phyloP scores from a whole-genome alignment of 2,329 filamentous ascomycete species.

The Berkeleyomyces rouxiae region DNA sequence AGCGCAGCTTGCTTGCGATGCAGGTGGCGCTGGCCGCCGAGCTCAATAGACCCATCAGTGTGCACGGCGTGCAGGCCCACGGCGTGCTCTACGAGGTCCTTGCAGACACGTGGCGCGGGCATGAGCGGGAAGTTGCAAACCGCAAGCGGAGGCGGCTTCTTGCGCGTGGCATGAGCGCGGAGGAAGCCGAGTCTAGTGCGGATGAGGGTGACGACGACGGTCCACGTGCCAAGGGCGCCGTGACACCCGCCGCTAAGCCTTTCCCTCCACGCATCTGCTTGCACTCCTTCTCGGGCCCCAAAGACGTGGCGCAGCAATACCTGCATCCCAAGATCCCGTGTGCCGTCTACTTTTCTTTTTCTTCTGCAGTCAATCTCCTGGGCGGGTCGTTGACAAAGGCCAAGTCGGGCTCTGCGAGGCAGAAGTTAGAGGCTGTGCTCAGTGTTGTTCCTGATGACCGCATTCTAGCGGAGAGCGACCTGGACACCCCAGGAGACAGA shows the following conservation, averaged over 20 bases:
- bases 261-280: slow-evolving; percentile 83
- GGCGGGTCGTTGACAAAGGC: not conserved
- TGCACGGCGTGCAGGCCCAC: slow-evolving; percentile 63
- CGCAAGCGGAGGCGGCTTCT: slow-evolving; percentile 38
- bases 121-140: slow-evolving; percentile 45
- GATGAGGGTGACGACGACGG: not conserved
- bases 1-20: slow-evolving; percentile 45
- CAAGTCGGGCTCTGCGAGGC: slow-evolving; percentile 17
- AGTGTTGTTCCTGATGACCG: slow-evolving; percentile 58
- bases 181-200: slow-evolving; percentile 24
- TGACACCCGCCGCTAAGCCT: slow-evolving; percentile 22
- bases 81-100: slow-evolving; percentile 52
- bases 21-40: slow-evolving; percentile 59
- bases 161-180: slow-evolving; percentile 29
- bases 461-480: slow-evolving; percentile 76
- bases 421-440: slow-evolving; percentile 46
- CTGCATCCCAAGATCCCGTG: slow-evolving; percentile 55
- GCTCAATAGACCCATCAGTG: slow-evolving; percentile 45
- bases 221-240: slow-evolving; percentile 5
- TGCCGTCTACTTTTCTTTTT: slow-evolving; percentile 78
- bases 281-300: slow-evolving; percentile 76
- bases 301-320: slow-evolving; percentile 64
- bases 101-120: slow-evolving; percentile 50
- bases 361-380: slow-evolving; percentile 58
- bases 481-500: slow-evolving; percentile 61